Evolutionary conservation across 495 filamentous ascomycete genomes (phyloP).

Genomic region (Xylaria curta): DNA sequence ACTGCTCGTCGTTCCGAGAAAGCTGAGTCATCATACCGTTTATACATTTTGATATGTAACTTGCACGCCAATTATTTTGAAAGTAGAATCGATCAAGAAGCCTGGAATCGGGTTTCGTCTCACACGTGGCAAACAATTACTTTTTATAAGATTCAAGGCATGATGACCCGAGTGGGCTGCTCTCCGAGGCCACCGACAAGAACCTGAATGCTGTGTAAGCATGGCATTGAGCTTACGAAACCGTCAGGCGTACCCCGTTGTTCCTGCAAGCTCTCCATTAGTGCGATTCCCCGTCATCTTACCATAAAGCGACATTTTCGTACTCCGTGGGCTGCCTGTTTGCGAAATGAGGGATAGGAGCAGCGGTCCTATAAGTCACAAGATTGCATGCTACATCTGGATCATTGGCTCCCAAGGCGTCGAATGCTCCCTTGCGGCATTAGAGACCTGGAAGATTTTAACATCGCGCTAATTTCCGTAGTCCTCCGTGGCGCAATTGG

Average conservation of each 20-base stretch:
- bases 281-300: background rate
- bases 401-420: too few species aligned
- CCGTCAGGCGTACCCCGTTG: background rate
- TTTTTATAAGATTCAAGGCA: background rate
- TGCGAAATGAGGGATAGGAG: background rate
- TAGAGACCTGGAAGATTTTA: background rate
- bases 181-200: background rate
- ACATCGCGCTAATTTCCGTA: background rate
- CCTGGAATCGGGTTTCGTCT: background rate
- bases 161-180: background rate
- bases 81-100: background rate
- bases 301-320: background rate
- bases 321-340: background rate
- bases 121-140: background rate
- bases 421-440: background rate
- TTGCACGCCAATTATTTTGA: background rate
- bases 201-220: background rate
- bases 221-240: background rate
- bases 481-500: constrained; percentile 22
- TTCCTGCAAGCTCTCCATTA: background rate
- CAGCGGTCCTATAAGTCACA: background rate
- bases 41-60: constrained; percentile 4
- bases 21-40: background rate
- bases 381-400: background rate
- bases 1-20: constrained; percentile 26